Conservation (phyloP, 345 rosid genomes). For the Salix arbutifolia region DNA sequence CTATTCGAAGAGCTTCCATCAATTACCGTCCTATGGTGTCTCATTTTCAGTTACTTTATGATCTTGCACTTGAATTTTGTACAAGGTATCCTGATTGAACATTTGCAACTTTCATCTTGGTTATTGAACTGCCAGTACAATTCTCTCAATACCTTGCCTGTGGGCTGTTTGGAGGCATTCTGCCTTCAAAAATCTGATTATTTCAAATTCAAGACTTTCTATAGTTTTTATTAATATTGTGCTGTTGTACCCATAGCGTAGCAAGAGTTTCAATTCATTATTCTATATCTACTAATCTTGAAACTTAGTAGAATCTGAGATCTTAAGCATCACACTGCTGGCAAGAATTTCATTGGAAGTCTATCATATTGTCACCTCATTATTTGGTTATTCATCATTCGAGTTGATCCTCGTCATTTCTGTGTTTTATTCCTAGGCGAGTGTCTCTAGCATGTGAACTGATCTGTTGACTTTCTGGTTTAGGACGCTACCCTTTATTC, state of each 20-base stretch:
- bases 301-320: neutral
- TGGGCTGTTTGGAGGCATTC: conserved; percentile 1
- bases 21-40: conserved; percentile 98
- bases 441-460: neutral
- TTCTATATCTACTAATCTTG: neutral
- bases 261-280: neutral
- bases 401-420: neutral
- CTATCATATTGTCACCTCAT: neutral
- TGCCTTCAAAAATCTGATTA: neutral
- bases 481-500: conserved; percentile 1
- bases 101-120: conserved; percentile 7
- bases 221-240: neutral
- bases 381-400: neutral
- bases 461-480: neutral
- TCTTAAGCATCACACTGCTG: neutral
- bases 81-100: conserved; percentile 51
- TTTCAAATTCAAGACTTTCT: neutral
- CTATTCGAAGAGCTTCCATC: conserved; percentile 93
- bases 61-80: conserved; percentile 71
- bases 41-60: conserved; percentile 97
- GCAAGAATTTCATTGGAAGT: neutral
- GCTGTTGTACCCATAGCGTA: neutral
- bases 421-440: neutral
- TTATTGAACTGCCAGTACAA: conserved; percentile 2
- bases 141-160: conserved; percentile 2